These are phyloP conservation scores for Claviceps sp. DNA, from an alignment of 2,329 filamentous ascomycete species.

Conservation along the genomic window DNA sequence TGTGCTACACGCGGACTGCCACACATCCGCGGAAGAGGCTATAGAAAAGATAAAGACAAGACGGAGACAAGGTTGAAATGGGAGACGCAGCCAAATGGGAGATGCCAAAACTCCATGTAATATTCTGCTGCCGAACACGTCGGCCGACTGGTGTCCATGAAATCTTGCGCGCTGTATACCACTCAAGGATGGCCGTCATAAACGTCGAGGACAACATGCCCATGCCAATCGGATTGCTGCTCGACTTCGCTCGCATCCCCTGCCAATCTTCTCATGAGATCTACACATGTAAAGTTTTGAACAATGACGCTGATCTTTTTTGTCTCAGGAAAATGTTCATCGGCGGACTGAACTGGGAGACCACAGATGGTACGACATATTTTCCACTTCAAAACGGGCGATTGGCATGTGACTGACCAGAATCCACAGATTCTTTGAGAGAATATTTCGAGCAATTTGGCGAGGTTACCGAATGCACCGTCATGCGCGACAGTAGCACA, in stretches of 20 bases:
- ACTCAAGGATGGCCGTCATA: not conserved
- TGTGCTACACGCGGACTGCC: not conserved
- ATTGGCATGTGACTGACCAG: slow-evolving; percentile 6
- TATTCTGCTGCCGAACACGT: not conserved
- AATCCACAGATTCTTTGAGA: slow-evolving; percentile 67
- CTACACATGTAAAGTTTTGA: not conserved
- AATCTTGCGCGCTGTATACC: not conserved
- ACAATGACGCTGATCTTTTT: slow-evolving; percentile 2
- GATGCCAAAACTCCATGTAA: not conserved
- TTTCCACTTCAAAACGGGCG: not conserved
- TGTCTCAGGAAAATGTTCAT: slow-evolving; percentile 93
- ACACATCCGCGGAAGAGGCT: not conserved
- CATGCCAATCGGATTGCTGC: not conserved
- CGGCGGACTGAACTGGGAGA: slow-evolving; percentile 97
- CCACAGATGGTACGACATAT: slow-evolving; percentile 72
- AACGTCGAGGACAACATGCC: not conserved
- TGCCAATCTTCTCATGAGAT: not conserved
- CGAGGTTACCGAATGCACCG: slow-evolving; percentile 92
- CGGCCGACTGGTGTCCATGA: not conserved
- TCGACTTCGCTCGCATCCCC: not conserved
- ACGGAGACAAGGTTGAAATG: not conserved
- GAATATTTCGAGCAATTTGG: slow-evolving; percentile 98
- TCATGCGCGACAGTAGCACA: slow-evolving; percentile 95
- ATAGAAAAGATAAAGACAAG: not conserved
- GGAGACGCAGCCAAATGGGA: not conserved